Conservation (phyloP, 768 basidiomycete species). For the Termitomyces titanicus region DNA sequence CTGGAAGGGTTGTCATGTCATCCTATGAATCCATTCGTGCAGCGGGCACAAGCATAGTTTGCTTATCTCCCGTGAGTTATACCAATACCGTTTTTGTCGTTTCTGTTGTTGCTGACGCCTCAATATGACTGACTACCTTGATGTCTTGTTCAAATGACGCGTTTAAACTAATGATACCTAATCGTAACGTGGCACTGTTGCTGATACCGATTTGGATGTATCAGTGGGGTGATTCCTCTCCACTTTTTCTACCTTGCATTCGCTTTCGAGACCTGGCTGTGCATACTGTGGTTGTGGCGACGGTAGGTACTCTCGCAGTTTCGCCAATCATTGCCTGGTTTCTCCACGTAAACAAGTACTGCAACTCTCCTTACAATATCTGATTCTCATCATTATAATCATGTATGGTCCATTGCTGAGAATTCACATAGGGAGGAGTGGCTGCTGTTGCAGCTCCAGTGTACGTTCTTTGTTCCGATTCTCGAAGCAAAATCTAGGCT, state of each 20-base stretch:
- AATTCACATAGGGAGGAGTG: conserved; percentile 31
- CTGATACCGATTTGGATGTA: background rate
- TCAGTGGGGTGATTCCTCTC: conserved; percentile 61
- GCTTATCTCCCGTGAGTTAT: conserved; percentile 54
- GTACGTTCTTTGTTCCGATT: conserved; percentile 21
- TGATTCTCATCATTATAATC: background rate
- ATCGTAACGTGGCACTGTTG: background rate
- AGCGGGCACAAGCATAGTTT: conserved; percentile 54
- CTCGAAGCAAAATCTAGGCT: background rate
- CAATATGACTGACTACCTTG: background rate
- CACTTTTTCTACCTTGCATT: conserved; percentile 59
- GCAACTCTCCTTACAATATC: background rate
- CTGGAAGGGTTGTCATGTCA: conserved; percentile 60
- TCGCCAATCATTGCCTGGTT: background rate
- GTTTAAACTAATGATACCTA: no score
- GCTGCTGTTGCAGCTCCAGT: conserved; percentile 39
- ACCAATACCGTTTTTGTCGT: background rate
- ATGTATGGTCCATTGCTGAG: background rate
- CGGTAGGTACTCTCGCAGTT: conserved; percentile 34
- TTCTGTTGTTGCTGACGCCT: background rate
- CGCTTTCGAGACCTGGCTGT: conserved; percentile 60
- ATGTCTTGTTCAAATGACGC: background rate
- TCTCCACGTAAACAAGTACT: background rate
- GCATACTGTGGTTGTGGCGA: conserved; percentile 57
- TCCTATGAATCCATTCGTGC: conserved; percentile 61